Evolutionary conservation across 305 asterid species (phyloP).

Genomic region (Fraxinus sp.): DNA sequence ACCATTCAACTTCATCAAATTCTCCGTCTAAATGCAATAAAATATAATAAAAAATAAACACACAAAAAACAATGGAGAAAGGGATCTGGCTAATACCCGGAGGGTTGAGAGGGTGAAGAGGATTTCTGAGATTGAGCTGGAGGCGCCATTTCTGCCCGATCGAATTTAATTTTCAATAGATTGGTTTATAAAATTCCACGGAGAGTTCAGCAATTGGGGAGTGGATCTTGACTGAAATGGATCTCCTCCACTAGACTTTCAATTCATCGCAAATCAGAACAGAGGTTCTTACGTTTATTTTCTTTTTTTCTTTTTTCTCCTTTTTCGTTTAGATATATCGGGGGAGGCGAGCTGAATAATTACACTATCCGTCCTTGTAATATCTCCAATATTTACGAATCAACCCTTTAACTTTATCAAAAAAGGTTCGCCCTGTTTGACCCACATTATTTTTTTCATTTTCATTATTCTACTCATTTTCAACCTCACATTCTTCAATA

Average conservation of each 20-base stretch:
- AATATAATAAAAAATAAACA: neutral
- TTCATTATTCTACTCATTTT: no score
- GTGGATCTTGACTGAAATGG: neutral
- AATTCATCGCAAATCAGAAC: neutral
- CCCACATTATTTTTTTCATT: no score
- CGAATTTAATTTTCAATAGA: neutral
- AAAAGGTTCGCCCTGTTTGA: no score
- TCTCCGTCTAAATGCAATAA: constrained; percentile 10
- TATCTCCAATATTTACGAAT: neutral
- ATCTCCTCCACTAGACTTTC: neutral
- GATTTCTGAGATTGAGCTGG: constrained; percentile 86
- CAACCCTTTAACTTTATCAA: neutral
- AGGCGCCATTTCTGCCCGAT: constrained; percentile 62
- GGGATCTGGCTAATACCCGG: constrained; percentile 52
- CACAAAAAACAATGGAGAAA: neutral
- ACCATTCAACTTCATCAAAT: constrained; percentile 14
- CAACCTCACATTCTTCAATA: no score
- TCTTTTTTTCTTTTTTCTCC: neutral
- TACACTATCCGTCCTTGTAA: neutral
- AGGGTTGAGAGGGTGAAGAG: constrained; percentile 96
- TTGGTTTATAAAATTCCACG: neutral
- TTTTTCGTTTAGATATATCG: neutral
- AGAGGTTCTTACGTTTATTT: neutral
- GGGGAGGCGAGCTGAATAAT: neutral
- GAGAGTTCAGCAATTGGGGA: neutral